These are phyloP conservation scores for Polyrhizophydium stewartii DNA, from an alignment of 371 early-diverging fungal genomes.

Conservation along the genomic window DNA sequence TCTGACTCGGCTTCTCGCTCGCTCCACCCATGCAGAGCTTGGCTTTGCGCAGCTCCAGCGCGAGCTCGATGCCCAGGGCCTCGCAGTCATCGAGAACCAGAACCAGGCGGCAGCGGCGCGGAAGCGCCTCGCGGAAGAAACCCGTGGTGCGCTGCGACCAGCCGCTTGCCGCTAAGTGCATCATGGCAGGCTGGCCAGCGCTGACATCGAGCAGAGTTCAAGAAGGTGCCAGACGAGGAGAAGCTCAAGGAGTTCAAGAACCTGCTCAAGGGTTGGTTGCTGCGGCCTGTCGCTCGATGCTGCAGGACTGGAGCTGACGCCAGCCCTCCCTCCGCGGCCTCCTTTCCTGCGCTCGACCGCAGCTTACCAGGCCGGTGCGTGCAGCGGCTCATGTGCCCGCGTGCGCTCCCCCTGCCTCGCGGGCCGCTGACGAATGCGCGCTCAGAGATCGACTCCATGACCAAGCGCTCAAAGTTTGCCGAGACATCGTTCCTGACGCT, in stretches of 20 bases:
- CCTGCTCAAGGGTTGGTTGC: slow-evolving; percentile 70
- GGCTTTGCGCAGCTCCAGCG: slow-evolving; percentile 64
- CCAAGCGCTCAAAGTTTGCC: slow-evolving; percentile 77
- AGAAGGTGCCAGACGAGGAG: slow-evolving; percentile 70
- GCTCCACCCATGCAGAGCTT: slow-evolving; percentile 32
- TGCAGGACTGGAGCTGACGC: background rate
- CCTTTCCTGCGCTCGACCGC: slow-evolving; percentile 1
- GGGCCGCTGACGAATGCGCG: slow-evolving; percentile 89
- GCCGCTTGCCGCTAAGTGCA: background rate
- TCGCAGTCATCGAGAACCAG: slow-evolving; percentile 80
- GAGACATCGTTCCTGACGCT: slow-evolving; percentile 77
- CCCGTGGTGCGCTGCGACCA: slow-evolving; percentile 59
- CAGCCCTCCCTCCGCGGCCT: background rate
- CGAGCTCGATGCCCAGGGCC: slow-evolving; percentile 71
- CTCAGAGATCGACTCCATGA: slow-evolving; percentile 83
- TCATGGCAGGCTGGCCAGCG: background rate
- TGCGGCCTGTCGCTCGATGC: background rate
- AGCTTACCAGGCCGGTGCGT: too few species aligned
- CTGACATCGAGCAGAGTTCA: slow-evolving; percentile 55
- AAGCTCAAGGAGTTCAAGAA: slow-evolving; percentile 69
- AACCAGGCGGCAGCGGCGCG: slow-evolving; percentile 69
- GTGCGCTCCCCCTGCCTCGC: background rate
- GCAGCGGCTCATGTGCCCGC: background rate
- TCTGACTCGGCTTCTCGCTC: background rate
- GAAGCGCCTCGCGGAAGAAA: slow-evolving; percentile 83